Conservation (phyloP, 345 rosid genomes). For the Conringia planisiliqua region DNA sequence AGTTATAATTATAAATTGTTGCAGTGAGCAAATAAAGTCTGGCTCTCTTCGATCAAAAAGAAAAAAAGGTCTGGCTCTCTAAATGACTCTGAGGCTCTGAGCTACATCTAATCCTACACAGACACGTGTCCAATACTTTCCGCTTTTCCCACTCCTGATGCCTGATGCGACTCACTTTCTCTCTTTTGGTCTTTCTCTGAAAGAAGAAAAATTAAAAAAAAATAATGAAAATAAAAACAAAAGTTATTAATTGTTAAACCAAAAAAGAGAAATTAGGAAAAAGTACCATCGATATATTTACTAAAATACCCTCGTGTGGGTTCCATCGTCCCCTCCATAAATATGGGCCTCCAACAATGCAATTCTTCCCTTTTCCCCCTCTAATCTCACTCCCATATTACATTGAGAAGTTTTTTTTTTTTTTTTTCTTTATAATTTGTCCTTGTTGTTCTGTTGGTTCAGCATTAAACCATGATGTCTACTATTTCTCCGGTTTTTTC, state of each 20-base stretch:
- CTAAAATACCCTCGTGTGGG: constrained; percentile 18
- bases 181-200: background rate
- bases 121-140: constrained; percentile 12
- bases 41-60: too few species aligned
- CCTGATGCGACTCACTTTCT: background rate
- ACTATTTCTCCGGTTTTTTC: constrained; percentile 40
- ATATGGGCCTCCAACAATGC: constrained; percentile 53
- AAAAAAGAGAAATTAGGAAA: background rate
- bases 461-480: constrained; percentile 44
- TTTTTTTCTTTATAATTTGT: background rate
- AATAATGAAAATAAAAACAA: background rate
- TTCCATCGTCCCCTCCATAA: constrained; percentile 44
- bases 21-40: background rate
- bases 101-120: background rate
- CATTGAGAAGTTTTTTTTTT: background rate
- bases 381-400: constrained; percentile 35
- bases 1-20: background rate
- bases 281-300: background rate
- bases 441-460: background rate
- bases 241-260: background rate
- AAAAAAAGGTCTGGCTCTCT: background rate
- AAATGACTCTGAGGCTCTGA: background rate
- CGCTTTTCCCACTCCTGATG: background rate
- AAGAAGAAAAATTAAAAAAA: background rate
- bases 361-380: constrained; percentile 82